phyloP scores from a whole-genome alignment of 1,139 yeast genomes.

The Wickerhamiella infanticola region DNA sequence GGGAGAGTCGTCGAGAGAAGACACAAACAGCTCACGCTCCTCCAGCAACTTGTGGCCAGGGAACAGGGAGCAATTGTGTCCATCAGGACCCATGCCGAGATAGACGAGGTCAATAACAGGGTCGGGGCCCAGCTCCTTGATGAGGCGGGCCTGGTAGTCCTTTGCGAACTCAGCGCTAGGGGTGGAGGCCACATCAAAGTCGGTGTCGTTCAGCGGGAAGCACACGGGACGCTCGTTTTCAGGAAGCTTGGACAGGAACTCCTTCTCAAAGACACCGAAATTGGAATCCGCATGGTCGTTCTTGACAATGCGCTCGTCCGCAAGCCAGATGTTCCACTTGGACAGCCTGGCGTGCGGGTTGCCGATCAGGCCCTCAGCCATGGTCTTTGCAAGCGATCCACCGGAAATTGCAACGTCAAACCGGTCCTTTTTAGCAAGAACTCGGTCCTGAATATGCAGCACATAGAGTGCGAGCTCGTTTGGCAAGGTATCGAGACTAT shows the following conservation, averaged over 20 bases:
- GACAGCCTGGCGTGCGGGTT: constrained; percentile 43
- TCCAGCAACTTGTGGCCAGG: constrained; percentile 30
- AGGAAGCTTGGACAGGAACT: constrained; percentile 32
- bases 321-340: constrained; percentile 53
- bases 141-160: constrained; percentile 35
- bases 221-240: constrained; percentile 21
- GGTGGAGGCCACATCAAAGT: constrained; percentile 22
- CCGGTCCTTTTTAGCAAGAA: constrained; percentile 26
- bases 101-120: constrained; percentile 40
- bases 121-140: constrained; percentile 21
- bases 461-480: constrained; percentile 87
- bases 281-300: constrained; percentile 52
- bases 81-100: constrained; percentile 70
- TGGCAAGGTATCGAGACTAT: constrained; percentile 53
- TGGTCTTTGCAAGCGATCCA: constrained; percentile 70
- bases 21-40: constrained; percentile 18
- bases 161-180: constrained; percentile 32
- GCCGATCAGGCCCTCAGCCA: constrained; percentile 54
- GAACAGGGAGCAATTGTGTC: constrained; percentile 66
- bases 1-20: constrained; percentile 47
- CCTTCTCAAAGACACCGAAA: constrained; percentile 44
- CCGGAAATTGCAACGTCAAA: constrained; percentile 81
- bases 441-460: constrained; percentile 60
- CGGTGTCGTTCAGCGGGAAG: constrained; percentile 29
- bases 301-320: constrained; percentile 61